A percentile compares a stretch with the other conserved stretches of the same genome.
Conservation (phyloP, 306 rosid genomes). For the Glycyrrhiza uralensis region DNA sequence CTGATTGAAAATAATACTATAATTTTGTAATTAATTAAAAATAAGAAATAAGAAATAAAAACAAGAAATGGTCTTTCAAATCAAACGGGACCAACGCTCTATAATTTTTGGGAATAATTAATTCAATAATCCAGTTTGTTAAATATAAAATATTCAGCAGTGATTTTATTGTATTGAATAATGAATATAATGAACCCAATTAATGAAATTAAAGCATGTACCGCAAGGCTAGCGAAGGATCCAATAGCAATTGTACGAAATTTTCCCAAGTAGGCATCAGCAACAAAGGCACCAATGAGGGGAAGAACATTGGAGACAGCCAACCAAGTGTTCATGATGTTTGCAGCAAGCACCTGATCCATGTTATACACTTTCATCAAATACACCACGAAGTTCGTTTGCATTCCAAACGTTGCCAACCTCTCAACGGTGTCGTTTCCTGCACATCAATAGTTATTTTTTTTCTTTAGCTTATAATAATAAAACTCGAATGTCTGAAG, state of each 20-base stretch:
- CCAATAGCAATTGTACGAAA: constrained; percentile 34
- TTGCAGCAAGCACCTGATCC: constrained; percentile 53
- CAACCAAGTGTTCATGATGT: constrained; percentile 38
- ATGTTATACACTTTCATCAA: constrained; percentile 42
- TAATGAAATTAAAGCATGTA: not conserved
- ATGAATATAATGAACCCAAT: not conserved
- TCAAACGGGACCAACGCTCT: too few species aligned
- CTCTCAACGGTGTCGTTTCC: constrained; percentile 58
- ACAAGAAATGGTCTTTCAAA: too few species aligned
- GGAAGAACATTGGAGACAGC: constrained; percentile 34
- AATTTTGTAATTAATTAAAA: too few species aligned
- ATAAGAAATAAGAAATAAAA: too few species aligned
- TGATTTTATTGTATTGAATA: not conserved
- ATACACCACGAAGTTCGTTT: constrained; percentile 47
- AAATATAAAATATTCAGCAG: not conserved
- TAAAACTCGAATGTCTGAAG: too few species aligned
- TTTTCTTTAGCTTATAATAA: too few species aligned
- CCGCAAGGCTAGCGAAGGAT: constrained; percentile 43
- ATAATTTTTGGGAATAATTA: too few species aligned
- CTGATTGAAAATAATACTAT: too few species aligned
- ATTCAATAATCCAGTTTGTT: not conserved
- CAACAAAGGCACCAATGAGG: constrained; percentile 40
- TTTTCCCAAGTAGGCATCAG: constrained; percentile 49
- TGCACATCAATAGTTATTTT: not conserved
- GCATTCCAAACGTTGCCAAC: constrained; percentile 46